Percentiles rank a stretch among this genome's conserved stretches.
These are phyloP conservation scores for Litsea cubeba DNA, from an alignment of 164 flowering plant genomes.

Conservation along the genomic window DNA sequence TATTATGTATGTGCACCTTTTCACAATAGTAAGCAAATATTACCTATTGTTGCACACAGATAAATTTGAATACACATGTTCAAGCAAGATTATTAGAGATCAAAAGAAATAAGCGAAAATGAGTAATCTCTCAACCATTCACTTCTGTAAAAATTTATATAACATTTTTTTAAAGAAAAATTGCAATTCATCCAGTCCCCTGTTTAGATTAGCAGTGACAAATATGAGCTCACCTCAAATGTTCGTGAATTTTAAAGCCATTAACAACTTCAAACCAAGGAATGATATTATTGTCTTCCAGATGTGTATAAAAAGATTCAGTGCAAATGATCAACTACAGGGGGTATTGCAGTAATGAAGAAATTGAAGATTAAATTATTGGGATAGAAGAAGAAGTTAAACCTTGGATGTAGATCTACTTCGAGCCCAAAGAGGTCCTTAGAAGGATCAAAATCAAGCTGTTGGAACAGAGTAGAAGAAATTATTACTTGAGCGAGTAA, in stretches of 20 bases:
- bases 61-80: no score
- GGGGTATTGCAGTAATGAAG: background rate
- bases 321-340: background rate
- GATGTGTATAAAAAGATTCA: background rate
- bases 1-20: no score
- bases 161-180: background rate
- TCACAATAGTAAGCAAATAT: no score
- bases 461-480: slow-evolving; percentile 13
- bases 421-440: slow-evolving; percentile 69
- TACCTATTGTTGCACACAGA: no score
- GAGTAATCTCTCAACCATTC: background rate
- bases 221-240: background rate
- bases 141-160: no score
- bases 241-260: background rate
- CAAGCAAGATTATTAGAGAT: background rate
- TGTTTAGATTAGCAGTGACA: background rate
- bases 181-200: background rate
- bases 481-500: background rate
- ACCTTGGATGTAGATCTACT: slow-evolving; percentile 54
- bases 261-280: background rate
- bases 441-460: slow-evolving; percentile 69
- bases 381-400: background rate
- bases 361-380: background rate
- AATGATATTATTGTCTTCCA: background rate
- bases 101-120: background rate